Conservation (phyloP, 176 grass and related monocot genomes). For the Aegilops longissima region DNA sequence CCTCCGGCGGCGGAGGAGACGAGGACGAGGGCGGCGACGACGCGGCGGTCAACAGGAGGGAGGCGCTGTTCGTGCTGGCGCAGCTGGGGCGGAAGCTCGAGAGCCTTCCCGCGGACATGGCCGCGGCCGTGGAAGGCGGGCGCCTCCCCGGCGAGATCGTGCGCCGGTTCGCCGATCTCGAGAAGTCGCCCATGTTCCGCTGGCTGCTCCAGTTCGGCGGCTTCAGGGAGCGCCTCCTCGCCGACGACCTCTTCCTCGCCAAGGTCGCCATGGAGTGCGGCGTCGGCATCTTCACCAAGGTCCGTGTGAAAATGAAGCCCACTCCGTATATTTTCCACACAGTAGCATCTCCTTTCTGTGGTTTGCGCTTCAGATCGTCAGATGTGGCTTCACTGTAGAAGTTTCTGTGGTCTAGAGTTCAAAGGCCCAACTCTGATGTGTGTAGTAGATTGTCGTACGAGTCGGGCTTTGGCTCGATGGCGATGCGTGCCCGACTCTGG, state of each 20-base stretch:
- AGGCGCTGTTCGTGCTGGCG: slow-evolving; percentile 76
- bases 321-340: not conserved
- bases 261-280: slow-evolving; percentile 96
- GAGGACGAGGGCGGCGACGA: slow-evolving; percentile 13
- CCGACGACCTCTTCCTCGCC: slow-evolving; percentile 95
- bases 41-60: slow-evolving; percentile 40
- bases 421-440: not conserved
- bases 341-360: not conserved
- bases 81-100: slow-evolving; percentile 77
- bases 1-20: not conserved
- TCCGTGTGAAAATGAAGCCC: not conserved
- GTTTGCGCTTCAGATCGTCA: slow-evolving; percentile 30
- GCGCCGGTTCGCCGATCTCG: slow-evolving; percentile 63
- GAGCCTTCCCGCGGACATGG: slow-evolving; percentile 76
- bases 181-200: slow-evolving; percentile 64
- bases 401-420: slow-evolving; percentile 21
- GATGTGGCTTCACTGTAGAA: slow-evolving; percentile 3
- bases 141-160: slow-evolving; percentile 70
- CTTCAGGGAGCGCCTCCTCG: slow-evolving; percentile 94
- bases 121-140: slow-evolving; percentile 68
- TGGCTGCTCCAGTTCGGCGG: slow-evolving; percentile 93
- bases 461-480: slow-evolving; percentile 17
- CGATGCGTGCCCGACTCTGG: slow-evolving; percentile 8
- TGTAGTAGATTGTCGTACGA: not conserved
- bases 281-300: slow-evolving; percentile 97